These are phyloP conservation scores for Dothideomycetes sp. DNA, from an alignment of 2,329 filamentous ascomycete species.

Conservation along the genomic window DNA sequence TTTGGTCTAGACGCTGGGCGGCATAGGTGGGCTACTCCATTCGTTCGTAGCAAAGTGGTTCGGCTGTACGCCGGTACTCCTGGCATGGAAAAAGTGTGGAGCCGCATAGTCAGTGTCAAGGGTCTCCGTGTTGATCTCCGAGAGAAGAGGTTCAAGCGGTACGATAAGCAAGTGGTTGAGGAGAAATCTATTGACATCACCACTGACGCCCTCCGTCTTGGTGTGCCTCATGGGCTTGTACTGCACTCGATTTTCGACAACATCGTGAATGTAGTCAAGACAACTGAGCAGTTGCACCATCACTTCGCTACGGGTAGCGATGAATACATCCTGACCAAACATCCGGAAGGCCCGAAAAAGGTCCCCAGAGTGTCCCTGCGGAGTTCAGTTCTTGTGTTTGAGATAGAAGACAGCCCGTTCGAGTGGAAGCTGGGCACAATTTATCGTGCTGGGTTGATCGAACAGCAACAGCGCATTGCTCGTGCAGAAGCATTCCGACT, in stretches of 20 bases:
- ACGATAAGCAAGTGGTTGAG: conserved; percentile 43
- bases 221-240: conserved; percentile 82
- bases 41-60: conserved; percentile 62
- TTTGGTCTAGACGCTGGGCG: conserved; percentile 72
- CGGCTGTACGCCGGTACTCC: conserved; percentile 84
- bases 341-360: conserved; percentile 72
- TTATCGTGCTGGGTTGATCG: conserved; percentile 76
- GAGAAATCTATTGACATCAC: conserved; percentile 77
- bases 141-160: conserved; percentile 56
- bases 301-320: conserved; percentile 80
- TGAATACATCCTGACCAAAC: conserved; percentile 78
- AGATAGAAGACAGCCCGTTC: conserved; percentile 90
- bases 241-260: conserved; percentile 92
- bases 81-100: conserved; percentile 74
- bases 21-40: conserved; percentile 80
- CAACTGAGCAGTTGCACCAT: conserved; percentile 82
- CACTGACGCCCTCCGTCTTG: conserved; percentile 75
- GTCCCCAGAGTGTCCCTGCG: conserved; percentile 79
- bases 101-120: conserved; percentile 74
- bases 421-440: conserved; percentile 96
- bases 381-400: conserved; percentile 73
- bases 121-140: conserved; percentile 69
- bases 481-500: conserved; percentile 81
- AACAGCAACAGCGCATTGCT: conserved; percentile 81
- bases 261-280: conserved; percentile 75